A percentile compares a stretch with the other conserved stretches of the same genome.
Conservation (phyloP, 208 protist genomes). For the Crithidia bombi region DNA sequence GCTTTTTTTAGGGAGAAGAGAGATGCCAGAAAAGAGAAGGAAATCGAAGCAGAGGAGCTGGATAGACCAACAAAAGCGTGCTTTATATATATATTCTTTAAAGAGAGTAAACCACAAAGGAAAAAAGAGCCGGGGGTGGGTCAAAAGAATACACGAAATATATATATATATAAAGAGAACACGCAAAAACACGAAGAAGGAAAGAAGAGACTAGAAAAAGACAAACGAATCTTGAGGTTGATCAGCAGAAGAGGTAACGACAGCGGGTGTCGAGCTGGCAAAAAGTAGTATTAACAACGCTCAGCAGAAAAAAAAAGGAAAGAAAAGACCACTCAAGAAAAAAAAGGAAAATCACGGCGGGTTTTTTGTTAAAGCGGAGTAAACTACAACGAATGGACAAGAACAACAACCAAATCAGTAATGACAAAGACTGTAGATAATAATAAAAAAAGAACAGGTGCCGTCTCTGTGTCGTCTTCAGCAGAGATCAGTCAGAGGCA, state of each 20-base stretch:
- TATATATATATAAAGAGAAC: background rate
- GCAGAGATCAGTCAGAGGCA: too few species aligned
- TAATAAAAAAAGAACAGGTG: too few species aligned
- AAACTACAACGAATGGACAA: too few species aligned
- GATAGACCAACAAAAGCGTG: background rate
- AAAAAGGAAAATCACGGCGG: background rate
- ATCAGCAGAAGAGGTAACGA: background rate
- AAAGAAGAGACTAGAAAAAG: constrained; percentile 5
- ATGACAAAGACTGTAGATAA: too few species aligned
- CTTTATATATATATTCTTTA: background rate
- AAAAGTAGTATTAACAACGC: background rate
- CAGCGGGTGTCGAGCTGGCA: too few species aligned
- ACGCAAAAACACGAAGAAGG: background rate
- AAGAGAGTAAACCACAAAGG: background rate
- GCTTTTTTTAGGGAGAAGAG: background rate
- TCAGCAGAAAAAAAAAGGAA: background rate
- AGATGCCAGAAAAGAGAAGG: background rate
- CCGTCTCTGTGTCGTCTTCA: too few species aligned
- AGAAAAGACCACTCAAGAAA: background rate
- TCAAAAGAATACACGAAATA: background rate
- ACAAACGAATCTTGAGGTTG: background rate
- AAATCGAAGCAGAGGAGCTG: background rate
- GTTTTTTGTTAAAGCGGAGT: too few species aligned
- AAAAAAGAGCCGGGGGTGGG: background rate
- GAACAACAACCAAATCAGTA: too few species aligned